phyloP scores from a whole-genome alignment of 257 asterid species.

The Phtheirospermum japonicum region DNA sequence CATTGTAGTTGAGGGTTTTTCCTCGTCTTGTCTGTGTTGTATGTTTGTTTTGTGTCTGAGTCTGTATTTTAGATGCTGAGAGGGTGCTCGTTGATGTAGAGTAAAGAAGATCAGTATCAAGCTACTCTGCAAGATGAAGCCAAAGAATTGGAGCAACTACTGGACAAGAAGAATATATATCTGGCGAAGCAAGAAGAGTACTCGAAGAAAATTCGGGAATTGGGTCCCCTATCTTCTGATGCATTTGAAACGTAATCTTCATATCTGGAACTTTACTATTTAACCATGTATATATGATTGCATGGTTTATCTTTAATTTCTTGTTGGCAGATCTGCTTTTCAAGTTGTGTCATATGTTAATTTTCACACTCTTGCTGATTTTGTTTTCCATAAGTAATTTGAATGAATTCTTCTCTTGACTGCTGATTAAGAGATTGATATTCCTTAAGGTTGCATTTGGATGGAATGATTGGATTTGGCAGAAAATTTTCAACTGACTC shows the following conservation, averaged over 20 bases:
- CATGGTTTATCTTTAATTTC: conserved; percentile 17
- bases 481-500: no score
- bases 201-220: conserved; percentile 89
- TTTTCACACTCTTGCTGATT: conserved; percentile 10
- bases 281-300: conserved; percentile 20
- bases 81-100: conserved; percentile 45
- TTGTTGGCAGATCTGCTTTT: conserved; percentile 14
- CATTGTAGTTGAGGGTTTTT: conserved; percentile 6
- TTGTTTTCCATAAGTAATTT: conserved; percentile 1
- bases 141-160: conserved; percentile 81
- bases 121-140: conserved; percentile 88
- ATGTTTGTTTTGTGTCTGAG: conserved; percentile 24
- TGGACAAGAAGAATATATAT: conserved; percentile 70
- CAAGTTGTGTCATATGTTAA: conserved; percentile 20
- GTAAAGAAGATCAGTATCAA: conserved; percentile 68
- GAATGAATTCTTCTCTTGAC: conserved; percentile 6
- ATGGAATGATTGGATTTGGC: no score
- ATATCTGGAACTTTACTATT: conserved; percentile 24
- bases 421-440: conserved; percentile 3
- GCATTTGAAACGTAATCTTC: conserved; percentile 87
- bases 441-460: background rate
- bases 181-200: conserved; percentile 88
- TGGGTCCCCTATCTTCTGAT: conserved; percentile 96
- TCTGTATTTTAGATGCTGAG: conserved; percentile 30
- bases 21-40: conserved; percentile 12